A percentile compares a stretch with the other conserved stretches of the same genome.
Conservation (phyloP, 2,329 filamentous ascomycete genomes). For the Trichoderma harzianum region DNA sequence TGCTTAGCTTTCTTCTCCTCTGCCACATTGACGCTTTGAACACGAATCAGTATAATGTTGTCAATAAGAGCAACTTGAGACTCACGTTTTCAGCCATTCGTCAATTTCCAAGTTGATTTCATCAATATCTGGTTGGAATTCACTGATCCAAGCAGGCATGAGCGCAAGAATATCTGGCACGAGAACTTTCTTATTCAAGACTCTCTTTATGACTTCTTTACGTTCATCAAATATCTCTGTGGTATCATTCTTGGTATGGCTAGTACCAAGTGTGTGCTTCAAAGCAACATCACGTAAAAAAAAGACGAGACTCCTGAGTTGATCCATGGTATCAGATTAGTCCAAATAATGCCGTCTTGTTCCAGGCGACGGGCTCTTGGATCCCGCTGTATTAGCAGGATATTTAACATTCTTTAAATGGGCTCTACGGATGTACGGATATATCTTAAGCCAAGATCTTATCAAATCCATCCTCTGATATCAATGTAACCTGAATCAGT, state of each 20-base stretch:
- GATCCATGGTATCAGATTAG: neutral
- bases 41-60: neutral
- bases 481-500: neutral
- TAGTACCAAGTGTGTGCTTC: neutral
- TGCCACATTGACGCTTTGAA: neutral
- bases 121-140: slow-evolving; percentile 5
- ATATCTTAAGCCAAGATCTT: neutral
- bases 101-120: slow-evolving; percentile 4
- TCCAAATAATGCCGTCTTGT: neutral
- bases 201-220: neutral
- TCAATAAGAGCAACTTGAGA: neutral
- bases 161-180: neutral
- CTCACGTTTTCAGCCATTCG: slow-evolving; percentile 7
- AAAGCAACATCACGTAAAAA: neutral
- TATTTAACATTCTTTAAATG: neutral
- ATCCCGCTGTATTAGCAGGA: neutral
- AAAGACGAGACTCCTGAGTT: neutral
- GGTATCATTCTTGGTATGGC: neutral
- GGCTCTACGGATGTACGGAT: neutral
- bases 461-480: neutral
- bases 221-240: neutral
- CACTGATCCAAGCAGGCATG: neutral
- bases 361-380: neutral
- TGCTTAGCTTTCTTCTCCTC: slow-evolving; percentile 11
- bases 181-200: neutral